Base-by-base conservation (phyloP, 2,329 filamentous ascomycete genomes). In the Colletotrichum sp. region DNA sequence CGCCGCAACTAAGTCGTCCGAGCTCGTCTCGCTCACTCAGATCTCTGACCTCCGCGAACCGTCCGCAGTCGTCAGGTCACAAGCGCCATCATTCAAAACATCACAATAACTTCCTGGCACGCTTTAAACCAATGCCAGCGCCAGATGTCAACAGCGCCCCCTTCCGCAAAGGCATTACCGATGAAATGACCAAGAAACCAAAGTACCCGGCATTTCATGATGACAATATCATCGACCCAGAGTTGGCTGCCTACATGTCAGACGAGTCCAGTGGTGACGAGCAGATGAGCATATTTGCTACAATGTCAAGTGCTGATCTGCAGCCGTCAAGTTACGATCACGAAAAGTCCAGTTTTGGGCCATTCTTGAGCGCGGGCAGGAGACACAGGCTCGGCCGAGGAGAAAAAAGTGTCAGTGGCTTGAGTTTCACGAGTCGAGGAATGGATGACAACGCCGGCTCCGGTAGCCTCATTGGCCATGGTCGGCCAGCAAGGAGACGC, bases 211-310 rank as follows among this genome's bases (percentile, higher is more conserved):
- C 96, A n/a, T 99, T 99, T 80, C 97, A 99, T 83, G 96, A 97
- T 81, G 97, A 99, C 86, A 99, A 97, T 82, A 98, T 99, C 79
- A 99, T 99, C 79, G 97, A 99, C 82, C 97, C 97, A 2, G 97
- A 99, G 81, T 88, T 99, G 70, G 96, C 96, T 7, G 94, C 95
- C 39, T 99, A 98, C 85, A 94, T 99, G 89, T 99, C 97, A 8
- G 97, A 99, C 82, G 96, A 95, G 64, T 98, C 96, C 3, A 98
- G 95, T 80, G 96, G 94, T 48, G 96, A 98, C 80, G 96, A 99
- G 78, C 95, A 98, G 80, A 93, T 96, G 85, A 96, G 94, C 81
- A 93, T 98, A 15, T 94, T 98, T 84, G 93, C 94, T 3, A 92
- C 91, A 8, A 90, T 94, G 86, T 88, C 96, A n/a, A 92, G 90